Evolutionary conservation across 1,139 yeast genomes (phyloP), one percentile per base, ranked within the genome.

Genomic region (Zygoascus meyerae): DNA sequence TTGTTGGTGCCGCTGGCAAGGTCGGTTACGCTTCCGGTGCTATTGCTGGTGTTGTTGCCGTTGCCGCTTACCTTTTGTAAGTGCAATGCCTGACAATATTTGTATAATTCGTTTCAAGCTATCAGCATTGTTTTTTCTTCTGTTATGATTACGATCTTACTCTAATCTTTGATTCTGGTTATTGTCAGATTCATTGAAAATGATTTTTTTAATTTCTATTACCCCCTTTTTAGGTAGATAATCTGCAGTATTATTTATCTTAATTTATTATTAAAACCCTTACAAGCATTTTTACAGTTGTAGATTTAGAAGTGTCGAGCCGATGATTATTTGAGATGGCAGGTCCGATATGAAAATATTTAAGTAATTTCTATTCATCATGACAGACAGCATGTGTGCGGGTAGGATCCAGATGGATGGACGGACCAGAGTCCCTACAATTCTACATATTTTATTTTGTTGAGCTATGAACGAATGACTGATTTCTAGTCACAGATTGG

Each of bases 61-160:
- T 60, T 47, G 69, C 64, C 50, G 68, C 68, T 52, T 63, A 61
- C 65, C 58, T 66, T 50, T 59, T 66, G 55, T 66, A 66, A 64
- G 60, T 50, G 41, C 48, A 16, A 11, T 34, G 30, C 21, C 29
- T 35, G 15, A 18, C 21, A 35, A 35, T 35, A 17, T 31, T 12
- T 15, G 35, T 40, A 30, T 17, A 14, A 34, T 34, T 34, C 17
- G 18, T 15, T 34, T 34, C 37, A 34, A 15, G 11, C 37, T 5
- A 15, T 26, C 33, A 14, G 29, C 42, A 29, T 40, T 30, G 34
- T 30, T 40, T 40, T 40, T 40, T 29, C 18, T 12, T 40, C 18
- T 29, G 35, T 29, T 35, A 40, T 40, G 42, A 40, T 29, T 18
- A 35, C 21, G 39, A 35, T 35, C 21, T 35, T 21, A 35, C 21